Evolutionary conservation across 805 yeast species (phyloP).

Genomic region (Candida tibetensis): DNA sequence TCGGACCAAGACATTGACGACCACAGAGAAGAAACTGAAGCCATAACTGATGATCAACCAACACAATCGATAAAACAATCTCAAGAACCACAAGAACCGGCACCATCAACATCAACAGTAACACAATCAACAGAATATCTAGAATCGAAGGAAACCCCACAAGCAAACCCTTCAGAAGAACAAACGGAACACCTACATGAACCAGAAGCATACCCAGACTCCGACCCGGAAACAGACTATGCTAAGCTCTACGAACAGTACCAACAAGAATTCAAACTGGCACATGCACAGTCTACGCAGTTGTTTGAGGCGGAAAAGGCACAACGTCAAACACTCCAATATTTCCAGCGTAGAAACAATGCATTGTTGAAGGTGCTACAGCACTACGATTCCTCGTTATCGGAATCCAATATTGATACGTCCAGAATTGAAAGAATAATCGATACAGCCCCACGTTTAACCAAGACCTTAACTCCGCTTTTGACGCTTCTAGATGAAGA

Average conservation of each 20-base stretch:
- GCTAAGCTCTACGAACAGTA: constrained; percentile 25
- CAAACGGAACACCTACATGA: too few species aligned
- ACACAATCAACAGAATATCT: too few species aligned
- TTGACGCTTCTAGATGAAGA: constrained; percentile 1
- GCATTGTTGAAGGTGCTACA: constrained; percentile 32
- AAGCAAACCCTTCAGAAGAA: too few species aligned
- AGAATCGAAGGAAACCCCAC: too few species aligned
- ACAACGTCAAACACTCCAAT: constrained; percentile 33
- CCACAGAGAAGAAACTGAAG: too few species aligned
- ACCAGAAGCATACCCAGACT: constrained; percentile 6
- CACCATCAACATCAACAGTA: too few species aligned
- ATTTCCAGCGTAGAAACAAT: constrained; percentile 35
- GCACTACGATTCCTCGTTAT: constrained; percentile 12
- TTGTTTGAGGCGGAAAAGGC: constrained; percentile 32
- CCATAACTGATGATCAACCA: too few species aligned
- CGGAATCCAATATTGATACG: constrained; percentile 5
- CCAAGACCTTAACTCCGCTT: neutral
- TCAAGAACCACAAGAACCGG: too few species aligned
- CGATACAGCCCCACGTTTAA: constrained; percentile 7
- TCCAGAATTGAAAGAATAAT: constrained; percentile 11
- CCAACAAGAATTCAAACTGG: constrained; percentile 24
- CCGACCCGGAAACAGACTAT: constrained; percentile 18
- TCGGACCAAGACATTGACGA: too few species aligned
- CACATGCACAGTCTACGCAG: constrained; percentile 20
- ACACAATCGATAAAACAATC: too few species aligned